Base-by-base conservation (phyloP, 345 rosid genomes). In the Sisymbrium irio region DNA sequence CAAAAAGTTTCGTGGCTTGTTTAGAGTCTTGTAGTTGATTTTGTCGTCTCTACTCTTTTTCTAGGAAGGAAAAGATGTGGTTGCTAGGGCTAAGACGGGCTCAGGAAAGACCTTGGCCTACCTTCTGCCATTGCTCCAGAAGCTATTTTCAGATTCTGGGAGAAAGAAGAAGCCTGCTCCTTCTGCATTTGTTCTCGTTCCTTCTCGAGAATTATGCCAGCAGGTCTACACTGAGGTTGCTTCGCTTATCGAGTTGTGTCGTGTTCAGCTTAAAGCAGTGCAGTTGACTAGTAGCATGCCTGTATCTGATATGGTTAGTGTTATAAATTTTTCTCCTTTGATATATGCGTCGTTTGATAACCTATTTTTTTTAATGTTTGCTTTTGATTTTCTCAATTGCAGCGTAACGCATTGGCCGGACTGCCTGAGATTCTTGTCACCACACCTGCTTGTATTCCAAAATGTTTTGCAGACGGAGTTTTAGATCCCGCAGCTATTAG, bases 81-180 rank as follows among this genome's bases (percentile, higher is more conserved):
- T 91, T 67, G 98, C 95, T 15, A 81, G 84, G 62, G 98, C 97
- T 1, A 91, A 92, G 78, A 94, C 96, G 0, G 97, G 97, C 4
- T 91, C 93, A 0, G 97, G 98, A 10, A 94, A 91, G 82, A 91
- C 98, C 7, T 78, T 91, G 22, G 97, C 97, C 3, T 94, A 94
- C 70, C 81, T 91, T 35, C 83, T 91, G 2, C 97, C 96, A 55
- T 63, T 94, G 83, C 96, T 91, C 39, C 98, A 94, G 63, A 94
- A 83, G 85, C 87, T 94, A 17, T 82, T 91, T 40, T 36, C 84
- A 9, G 82, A 62, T 28, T 77, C 84, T 2, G 80, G 80, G 35
- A 77, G 72, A 14, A 89, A 79, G 72, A 63, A 75, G 54, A 88
- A 85, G 82, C 78, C 62, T 73, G 87, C 95, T 55, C 96, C 96